phyloP scores from a whole-genome alignment of 306 rosid species.

The Aeschynomene evenia region DNA sequence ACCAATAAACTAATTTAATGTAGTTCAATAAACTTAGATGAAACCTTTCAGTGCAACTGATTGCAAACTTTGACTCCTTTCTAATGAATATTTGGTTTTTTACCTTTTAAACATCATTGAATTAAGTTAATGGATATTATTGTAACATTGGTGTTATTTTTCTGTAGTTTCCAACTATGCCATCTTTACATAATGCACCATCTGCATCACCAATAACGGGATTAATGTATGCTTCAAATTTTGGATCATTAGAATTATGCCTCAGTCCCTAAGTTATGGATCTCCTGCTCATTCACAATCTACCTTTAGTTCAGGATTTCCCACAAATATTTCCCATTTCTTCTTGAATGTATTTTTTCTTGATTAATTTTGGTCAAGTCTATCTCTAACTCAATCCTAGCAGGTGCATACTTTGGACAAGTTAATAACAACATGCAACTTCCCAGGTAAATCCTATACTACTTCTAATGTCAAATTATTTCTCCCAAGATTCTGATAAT shows the following conservation, averaged over 20 bases:
- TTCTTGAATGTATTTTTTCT: background rate
- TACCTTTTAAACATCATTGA: background rate
- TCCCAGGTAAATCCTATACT: conserved; percentile 52
- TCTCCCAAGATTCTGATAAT: too few species aligned
- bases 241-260: conserved; percentile 37
- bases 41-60: background rate
- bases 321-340: conserved; percentile 44
- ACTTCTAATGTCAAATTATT: too few species aligned
- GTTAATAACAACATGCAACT: conserved; percentile 33
- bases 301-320: conserved; percentile 33
- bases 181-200: conserved; percentile 40
- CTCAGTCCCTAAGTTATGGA: conserved; percentile 40
- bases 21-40: too few species aligned
- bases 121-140: background rate
- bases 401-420: conserved; percentile 59
- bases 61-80: background rate
- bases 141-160: conserved; percentile 24
- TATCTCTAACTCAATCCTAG: conserved; percentile 30
- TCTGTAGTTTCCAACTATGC: conserved; percentile 48
- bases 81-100: background rate
- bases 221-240: conserved; percentile 45
- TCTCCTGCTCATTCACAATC: conserved; percentile 33
- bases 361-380: conserved; percentile 9
- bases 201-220: conserved; percentile 35
- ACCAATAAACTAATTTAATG: conserved; percentile 5